Conservation (phyloP, 306 rosid species). For the Prinsepia uniflora region DNA sequence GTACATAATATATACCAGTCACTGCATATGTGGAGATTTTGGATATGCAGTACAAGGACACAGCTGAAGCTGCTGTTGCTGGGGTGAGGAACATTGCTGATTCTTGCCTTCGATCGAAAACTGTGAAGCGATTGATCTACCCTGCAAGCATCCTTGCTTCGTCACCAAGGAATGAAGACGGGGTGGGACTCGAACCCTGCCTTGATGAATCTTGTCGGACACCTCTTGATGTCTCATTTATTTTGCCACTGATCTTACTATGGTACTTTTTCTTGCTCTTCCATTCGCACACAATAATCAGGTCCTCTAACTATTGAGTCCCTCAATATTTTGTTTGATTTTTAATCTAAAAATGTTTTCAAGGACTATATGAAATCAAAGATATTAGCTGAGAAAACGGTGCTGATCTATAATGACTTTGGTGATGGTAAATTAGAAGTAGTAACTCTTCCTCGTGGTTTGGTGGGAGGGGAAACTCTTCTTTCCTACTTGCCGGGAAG, state of each 20-base stretch:
- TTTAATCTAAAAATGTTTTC: not conserved
- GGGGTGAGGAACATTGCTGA: constrained; percentile 29
- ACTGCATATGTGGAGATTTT: not conserved
- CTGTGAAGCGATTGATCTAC: constrained; percentile 49
- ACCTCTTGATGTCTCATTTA: constrained; percentile 24
- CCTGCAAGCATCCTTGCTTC: constrained; percentile 33
- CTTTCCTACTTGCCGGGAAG: not conserved
- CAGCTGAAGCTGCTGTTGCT: constrained; percentile 37
- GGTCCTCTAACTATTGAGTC: too few species aligned
- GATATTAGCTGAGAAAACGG: constrained; percentile 42
- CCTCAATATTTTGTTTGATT: not conserved
- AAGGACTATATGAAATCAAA: constrained; percentile 39
- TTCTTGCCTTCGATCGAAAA: constrained; percentile 31
- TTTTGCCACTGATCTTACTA: not conserved
- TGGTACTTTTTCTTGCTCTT: constrained; percentile 14
- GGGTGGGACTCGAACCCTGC: constrained; percentile 21
- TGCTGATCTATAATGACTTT: constrained; percentile 21
- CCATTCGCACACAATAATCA: too few species aligned
- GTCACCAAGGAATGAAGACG: constrained; percentile 40
- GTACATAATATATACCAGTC: not conserved
- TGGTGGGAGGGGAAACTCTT: constrained; percentile 44
- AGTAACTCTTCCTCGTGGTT: constrained; percentile 41
- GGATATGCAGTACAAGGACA: constrained; percentile 29
- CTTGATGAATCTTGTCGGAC: constrained; percentile 59
- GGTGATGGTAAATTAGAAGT: constrained; percentile 36